Conservation (phyloP, 768 basidiomycete genomes). For the Phaeotremella fagi region DNA sequence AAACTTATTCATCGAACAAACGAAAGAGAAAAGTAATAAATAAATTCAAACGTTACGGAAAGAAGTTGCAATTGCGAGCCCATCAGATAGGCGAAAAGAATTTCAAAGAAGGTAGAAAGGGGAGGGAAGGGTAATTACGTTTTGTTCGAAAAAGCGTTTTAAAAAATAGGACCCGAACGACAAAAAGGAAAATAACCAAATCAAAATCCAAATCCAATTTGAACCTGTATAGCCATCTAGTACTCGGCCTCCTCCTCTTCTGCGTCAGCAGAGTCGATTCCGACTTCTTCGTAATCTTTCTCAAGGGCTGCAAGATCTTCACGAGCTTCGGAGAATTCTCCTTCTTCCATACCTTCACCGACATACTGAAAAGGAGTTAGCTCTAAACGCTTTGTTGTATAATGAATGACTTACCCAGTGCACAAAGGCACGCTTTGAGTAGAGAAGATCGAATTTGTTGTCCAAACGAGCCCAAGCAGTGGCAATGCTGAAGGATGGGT, state of each 20-base stretch:
- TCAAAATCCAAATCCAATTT: too few relatives aligned
- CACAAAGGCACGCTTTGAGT: conserved; percentile 63
- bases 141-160: too few relatives aligned
- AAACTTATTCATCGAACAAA: not conserved
- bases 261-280: conserved; percentile 48
- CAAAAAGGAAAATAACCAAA: too few relatives aligned
- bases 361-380: conserved; percentile 67
- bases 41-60: not conserved
- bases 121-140: too few relatives aligned
- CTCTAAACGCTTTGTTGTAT: conserved; percentile 55
- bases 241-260: conserved; percentile 50
- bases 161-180: too few relatives aligned
- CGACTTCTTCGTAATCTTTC: conserved; percentile 57
- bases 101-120: not conserved
- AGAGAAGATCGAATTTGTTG: conserved; percentile 97
- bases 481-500: conserved; percentile 82
- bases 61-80: too few relatives aligned
- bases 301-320: conserved; percentile 97
- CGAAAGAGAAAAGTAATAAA: not conserved
- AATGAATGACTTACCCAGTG: conserved; percentile 45
- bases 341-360: conserved; percentile 99
- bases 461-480: conserved; percentile 89
- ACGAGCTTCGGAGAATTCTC: conserved; percentile 96
- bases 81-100: not conserved
- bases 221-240: too few relatives aligned